Base-by-base conservation (phyloP, 2,329 filamentous ascomycete species). In the Orbilia ellipsospora region DNA sequence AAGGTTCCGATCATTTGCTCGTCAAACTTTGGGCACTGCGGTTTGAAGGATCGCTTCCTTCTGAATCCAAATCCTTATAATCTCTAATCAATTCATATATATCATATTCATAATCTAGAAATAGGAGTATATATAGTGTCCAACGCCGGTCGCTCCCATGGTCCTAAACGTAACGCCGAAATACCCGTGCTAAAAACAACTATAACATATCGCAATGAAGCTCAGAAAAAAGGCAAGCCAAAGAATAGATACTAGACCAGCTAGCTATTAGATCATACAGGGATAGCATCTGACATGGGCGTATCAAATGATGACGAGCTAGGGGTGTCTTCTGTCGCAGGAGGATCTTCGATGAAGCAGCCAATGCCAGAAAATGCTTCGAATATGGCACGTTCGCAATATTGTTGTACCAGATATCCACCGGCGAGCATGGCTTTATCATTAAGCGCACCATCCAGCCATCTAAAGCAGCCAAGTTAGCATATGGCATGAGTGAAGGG, bases 331-430 rank as follows among this genome's bases (percentile, higher is more conserved):
- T 61, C 69, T 36, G 28, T 20, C 26, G n/a, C 26, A 26, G 57
- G 60, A 36, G 96, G 94, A 54, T 97, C 93, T 42, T 88, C 90
- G 50, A 99, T 85, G 79, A 96, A 96, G 50, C 96, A 92, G 0
- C 92, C 93, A 74, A 99, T 82, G 0, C 96, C 95, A 0, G 92
- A 89, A 83, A 97, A 98, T 0, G 94, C 93, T 81, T 97, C 94
- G 75, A 92, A 91, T 81, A 99, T 84, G 23, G 92, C 90, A 23
- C 94, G 86, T 6, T 89, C 86, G 80, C 93, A 92, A 81, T 95
- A 98, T 81, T 97, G 93, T 40, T 87, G 85, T 51, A 94, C 85
- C 79, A 90, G 90, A 83, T 96, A 98, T 0, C 95, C 96, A 36
- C 93, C 94, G 15, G 92, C 92, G 61, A 87, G 84, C 80, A 91